Evolutionary conservation across 176 grass and related monocot species (phyloP).

Genomic region (Saccharum spontaneum): DNA sequence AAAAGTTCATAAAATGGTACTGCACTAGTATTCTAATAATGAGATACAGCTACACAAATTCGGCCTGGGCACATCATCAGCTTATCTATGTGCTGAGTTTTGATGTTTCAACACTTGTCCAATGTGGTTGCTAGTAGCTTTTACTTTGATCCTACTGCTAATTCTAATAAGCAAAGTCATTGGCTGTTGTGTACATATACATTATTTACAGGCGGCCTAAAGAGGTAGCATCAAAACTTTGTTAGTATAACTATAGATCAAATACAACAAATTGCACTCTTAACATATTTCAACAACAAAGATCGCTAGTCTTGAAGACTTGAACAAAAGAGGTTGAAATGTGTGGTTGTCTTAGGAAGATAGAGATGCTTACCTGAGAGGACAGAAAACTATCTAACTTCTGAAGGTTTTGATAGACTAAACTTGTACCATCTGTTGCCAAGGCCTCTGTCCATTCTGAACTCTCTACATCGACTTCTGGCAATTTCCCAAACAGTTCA

Average conservation of each 20-base stretch:
- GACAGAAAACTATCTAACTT: conserved; percentile 60
- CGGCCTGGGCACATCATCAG: neutral
- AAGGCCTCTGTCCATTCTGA: conserved; percentile 66
- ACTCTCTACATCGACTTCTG: conserved; percentile 51
- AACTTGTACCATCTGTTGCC: conserved; percentile 54
- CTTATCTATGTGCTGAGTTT: conserved; percentile 13
- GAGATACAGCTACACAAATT: conserved; percentile 3
- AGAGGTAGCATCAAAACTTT: neutral
- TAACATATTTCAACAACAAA: neutral
- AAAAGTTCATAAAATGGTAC: neutral
- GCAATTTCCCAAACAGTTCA: conserved; percentile 66
- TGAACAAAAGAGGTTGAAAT: conserved; percentile 4
- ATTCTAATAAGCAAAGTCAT: conserved; percentile 18
- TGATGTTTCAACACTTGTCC: neutral
- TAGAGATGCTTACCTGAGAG: conserved; percentile 51
- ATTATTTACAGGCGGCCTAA: neutral
- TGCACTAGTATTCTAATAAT: neutral
- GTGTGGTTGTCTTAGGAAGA: neutral
- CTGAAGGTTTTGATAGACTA: conserved; percentile 84
- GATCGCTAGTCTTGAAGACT: neutral
- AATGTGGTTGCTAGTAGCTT: neutral
- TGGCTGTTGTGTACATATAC: neutral
- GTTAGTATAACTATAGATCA: conserved; percentile 12
- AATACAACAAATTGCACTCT: neutral
- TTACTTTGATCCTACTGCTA: neutral